These are phyloP conservation scores for Botrytis fragariae DNA, from an alignment of 2,329 filamentous ascomycete genomes.

Conservation along the genomic window DNA sequence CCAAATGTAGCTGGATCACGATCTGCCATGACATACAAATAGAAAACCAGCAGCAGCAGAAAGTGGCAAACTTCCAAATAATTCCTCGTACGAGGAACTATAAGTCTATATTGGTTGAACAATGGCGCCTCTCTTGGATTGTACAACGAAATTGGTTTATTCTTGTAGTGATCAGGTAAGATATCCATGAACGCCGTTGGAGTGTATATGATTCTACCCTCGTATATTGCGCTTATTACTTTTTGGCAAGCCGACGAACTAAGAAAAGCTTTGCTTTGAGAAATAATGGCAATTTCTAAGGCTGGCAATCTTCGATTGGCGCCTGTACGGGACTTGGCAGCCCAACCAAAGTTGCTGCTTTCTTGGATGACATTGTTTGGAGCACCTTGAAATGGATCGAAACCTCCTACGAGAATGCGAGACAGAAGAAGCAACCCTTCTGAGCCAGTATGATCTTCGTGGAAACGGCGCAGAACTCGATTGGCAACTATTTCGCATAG, in stretches of 20 bases:
- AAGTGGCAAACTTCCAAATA: constrained; percentile 75
- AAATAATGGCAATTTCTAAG: constrained; percentile 79
- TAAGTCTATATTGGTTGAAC: constrained; percentile 80
- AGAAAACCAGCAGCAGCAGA: constrained; percentile 64
- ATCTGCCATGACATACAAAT: constrained; percentile 69
- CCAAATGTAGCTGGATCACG: constrained; percentile 59
- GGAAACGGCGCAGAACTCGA: constrained; percentile 73
- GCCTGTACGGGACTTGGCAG: constrained; percentile 44
- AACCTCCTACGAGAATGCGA: constrained; percentile 78
- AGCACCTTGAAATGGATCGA: constrained; percentile 82
- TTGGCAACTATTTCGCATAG: constrained; percentile 79
- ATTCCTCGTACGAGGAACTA: constrained; percentile 76
- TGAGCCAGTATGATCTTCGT: constrained; percentile 71
- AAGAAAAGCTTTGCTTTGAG: constrained; percentile 75
- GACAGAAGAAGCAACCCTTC: constrained; percentile 70
- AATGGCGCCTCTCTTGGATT: constrained; percentile 72
- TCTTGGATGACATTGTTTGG: constrained; percentile 63
- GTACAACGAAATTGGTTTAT: constrained; percentile 77
- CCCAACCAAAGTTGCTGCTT: constrained; percentile 44
- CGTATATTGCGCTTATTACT: constrained; percentile 79
- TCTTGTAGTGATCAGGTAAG: constrained; percentile 82
- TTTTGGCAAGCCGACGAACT: constrained; percentile 76
- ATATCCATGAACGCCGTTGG: constrained; percentile 80
- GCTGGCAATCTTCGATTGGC: constrained; percentile 60
- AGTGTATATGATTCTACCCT: constrained; percentile 77